Percentiles rank a stretch among this genome's conserved stretches.
Conservation (phyloP, 768 basidiomycete genomes). For the Suillus subluteus region DNA sequence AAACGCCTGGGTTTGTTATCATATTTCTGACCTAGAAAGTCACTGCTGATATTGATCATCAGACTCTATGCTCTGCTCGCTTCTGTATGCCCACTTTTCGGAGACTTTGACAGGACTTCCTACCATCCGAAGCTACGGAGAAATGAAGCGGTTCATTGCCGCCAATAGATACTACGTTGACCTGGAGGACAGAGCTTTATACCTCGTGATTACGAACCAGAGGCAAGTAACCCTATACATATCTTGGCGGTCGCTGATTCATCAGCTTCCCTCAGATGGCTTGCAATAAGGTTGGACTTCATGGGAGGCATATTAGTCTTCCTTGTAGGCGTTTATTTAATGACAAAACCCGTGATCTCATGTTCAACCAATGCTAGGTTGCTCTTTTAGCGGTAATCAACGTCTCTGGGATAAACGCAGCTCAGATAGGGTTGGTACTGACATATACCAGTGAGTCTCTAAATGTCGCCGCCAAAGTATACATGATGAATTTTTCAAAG, state of each 20-base stretch:
- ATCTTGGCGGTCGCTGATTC: background rate
- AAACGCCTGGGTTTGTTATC: constrained; percentile 50
- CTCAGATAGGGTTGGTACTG: constrained; percentile 72
- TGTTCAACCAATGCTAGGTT: constrained; percentile 42
- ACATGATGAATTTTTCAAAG: constrained; percentile 29
- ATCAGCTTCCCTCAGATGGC: constrained; percentile 47
- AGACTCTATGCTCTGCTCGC: constrained; percentile 74
- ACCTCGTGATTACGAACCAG: constrained; percentile 68
- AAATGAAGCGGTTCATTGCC: constrained; percentile 59
- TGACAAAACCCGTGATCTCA: background rate
- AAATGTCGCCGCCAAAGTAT: background rate
- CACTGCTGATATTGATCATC: background rate
- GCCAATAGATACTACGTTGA: constrained; percentile 72
- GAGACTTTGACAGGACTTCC: constrained; percentile 74
- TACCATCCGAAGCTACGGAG: constrained; percentile 76
- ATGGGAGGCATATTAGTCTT: constrained; percentile 65
- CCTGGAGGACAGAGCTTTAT: constrained; percentile 75
- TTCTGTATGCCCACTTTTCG: constrained; percentile 77
- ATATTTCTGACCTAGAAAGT: background rate
- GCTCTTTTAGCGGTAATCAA: constrained; percentile 65
- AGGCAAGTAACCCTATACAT: constrained; percentile 37
- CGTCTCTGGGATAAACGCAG: constrained; percentile 59
- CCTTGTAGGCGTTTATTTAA: constrained; percentile 40
- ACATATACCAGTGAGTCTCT: constrained; percentile 57
- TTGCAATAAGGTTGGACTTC: constrained; percentile 72